phyloP scores from a whole-genome alignment of 805 yeast genomes.

The Starmera quercuum region DNA sequence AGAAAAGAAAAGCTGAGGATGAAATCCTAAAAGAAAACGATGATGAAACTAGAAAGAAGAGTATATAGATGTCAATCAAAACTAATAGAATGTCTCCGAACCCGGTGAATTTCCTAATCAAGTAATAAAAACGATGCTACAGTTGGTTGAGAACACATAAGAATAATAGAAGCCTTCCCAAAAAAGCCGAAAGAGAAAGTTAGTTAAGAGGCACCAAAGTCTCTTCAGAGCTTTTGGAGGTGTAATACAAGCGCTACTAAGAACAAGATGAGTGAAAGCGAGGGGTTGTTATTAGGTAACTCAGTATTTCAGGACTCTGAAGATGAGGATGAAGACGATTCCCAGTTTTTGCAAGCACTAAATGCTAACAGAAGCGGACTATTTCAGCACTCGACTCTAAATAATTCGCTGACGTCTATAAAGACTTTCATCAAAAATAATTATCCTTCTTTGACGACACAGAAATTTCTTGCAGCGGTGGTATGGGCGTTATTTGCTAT shows the following conservation, averaged over 20 bases:
- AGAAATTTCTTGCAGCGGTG: constrained; percentile 14
- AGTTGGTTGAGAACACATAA: too few species aligned
- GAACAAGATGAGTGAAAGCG: not conserved
- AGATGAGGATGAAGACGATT: not conserved
- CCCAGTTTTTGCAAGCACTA: not conserved
- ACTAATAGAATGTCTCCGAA: too few species aligned
- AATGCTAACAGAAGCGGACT: not conserved
- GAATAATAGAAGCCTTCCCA: not conserved
- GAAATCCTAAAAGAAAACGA: constrained; percentile 8
- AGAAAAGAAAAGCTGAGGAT: constrained; percentile 19
- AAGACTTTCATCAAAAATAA: constrained; percentile 12
- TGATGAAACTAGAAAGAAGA: constrained; percentile 10
- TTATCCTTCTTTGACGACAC: constrained; percentile 14
- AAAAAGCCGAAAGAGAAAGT: not conserved
- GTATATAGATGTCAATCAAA: too few species aligned
- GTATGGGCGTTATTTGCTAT: constrained; percentile 18
- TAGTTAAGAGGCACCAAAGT: too few species aligned
- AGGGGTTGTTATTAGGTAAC: not conserved
- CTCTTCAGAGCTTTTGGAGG: not conserved
- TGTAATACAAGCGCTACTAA: too few species aligned
- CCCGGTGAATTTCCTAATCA: too few species aligned
- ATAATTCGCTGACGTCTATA: not conserved
- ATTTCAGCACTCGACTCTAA: not conserved
- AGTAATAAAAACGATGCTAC: too few species aligned
- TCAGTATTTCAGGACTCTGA: not conserved